These are phyloP conservation scores for Heliocybe sulcata DNA, from an alignment of 1,284 basidiomycete genomes.

Conservation along the genomic window DNA sequence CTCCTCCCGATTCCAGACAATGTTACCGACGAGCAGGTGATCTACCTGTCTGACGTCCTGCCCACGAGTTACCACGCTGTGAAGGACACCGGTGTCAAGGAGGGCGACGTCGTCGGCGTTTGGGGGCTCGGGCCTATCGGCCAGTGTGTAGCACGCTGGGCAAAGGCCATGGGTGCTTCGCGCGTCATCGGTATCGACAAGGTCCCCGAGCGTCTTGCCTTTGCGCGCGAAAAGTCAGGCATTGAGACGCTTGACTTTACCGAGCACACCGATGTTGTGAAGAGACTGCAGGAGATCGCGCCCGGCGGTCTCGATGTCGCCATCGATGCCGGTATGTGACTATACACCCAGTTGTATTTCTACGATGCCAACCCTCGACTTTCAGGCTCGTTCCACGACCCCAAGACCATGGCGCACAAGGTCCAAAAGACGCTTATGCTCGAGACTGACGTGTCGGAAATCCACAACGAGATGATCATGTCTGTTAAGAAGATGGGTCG, in stretches of 20 bases:
- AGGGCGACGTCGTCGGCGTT: conserved; percentile 61
- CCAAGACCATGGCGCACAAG: conserved; percentile 59
- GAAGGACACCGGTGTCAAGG: conserved; percentile 58
- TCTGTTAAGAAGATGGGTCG: conserved; percentile 60
- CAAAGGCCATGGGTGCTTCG: conserved; percentile 60
- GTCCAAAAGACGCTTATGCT: conserved; percentile 65
- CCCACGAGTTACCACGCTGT: conserved; percentile 71
- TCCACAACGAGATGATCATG: conserved; percentile 62
- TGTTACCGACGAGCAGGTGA: conserved; percentile 54
- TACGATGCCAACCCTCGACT: neutral
- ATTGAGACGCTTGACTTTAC: conserved; percentile 65
- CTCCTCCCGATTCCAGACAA: conserved; percentile 61
- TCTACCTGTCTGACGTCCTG: conserved; percentile 69
- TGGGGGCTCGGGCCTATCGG: conserved; percentile 66
- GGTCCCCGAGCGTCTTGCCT: conserved; percentile 52
- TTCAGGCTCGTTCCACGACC: conserved; percentile 60
- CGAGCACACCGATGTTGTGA: conserved; percentile 46
- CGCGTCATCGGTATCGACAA: conserved; percentile 71
- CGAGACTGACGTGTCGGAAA: conserved; percentile 73
- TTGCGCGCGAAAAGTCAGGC: conserved; percentile 46
- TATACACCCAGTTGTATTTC: conserved; percentile 1
- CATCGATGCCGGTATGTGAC: conserved; percentile 35
- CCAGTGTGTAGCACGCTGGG: conserved; percentile 53
- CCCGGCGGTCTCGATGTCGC: conserved; percentile 61
- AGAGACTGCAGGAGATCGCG: conserved; percentile 53